Conservation (phyloP, 768 basidiomycete species). For the Boletus bicolor region DNA sequence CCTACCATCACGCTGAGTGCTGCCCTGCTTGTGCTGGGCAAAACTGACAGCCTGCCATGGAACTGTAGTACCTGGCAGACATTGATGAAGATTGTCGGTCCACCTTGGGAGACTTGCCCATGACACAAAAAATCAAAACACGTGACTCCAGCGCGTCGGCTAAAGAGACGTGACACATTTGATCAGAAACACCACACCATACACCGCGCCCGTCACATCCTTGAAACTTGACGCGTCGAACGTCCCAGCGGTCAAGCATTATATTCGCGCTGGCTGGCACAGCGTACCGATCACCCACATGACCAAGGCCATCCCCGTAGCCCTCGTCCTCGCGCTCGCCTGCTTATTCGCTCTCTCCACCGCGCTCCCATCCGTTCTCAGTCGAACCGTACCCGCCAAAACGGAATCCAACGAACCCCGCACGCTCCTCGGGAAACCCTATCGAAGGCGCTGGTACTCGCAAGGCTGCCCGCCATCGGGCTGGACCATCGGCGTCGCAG, state of each 20-base stretch:
- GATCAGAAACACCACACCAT: neutral
- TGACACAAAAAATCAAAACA: neutral
- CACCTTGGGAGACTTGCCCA: too few relatives aligned
- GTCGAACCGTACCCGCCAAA: neutral
- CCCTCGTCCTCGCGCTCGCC: slow-evolving; percentile 7
- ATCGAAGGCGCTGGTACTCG: neutral
- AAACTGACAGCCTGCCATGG: too few relatives aligned
- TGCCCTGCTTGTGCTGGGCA: too few relatives aligned
- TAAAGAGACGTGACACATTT: neutral
- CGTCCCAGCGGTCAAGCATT: neutral
- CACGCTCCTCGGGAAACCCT: slow-evolving; percentile 15
- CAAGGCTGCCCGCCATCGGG: neutral
- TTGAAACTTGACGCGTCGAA: too few relatives aligned
- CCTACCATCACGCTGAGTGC: too few relatives aligned
- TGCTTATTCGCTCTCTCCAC: slow-evolving; percentile 8
- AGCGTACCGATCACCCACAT: neutral
- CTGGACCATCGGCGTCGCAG: neutral
- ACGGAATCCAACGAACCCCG: slow-evolving; percentile 2
- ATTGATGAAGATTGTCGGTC: too few relatives aligned
- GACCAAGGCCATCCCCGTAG: neutral
- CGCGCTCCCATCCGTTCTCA: slow-evolving; percentile 4
- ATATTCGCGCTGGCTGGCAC: neutral
- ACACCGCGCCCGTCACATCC: neutral
- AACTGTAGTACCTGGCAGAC: too few relatives aligned
- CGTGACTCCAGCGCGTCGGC: too few relatives aligned